Percentiles rank a stretch among this genome's conserved stretches.
phyloP scores from a whole-genome alignment of 2,329 filamentous ascomycete genomes.

The Sphaerulina vaccinii region DNA sequence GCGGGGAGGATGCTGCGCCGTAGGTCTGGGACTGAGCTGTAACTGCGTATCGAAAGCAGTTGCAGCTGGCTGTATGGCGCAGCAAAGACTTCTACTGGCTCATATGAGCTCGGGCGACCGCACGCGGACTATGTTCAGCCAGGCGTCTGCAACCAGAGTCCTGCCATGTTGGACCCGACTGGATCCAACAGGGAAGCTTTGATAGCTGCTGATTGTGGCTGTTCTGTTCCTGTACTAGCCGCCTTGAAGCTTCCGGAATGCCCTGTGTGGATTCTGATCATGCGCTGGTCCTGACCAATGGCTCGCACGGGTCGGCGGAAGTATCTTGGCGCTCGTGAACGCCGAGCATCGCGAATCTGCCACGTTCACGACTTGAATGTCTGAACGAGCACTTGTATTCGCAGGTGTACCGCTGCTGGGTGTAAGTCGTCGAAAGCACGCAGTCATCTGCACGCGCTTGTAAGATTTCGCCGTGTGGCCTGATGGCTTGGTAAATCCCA shows the following conservation, averaged over 20 bases:
- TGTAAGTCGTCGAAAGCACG: not conserved
- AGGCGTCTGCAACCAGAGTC: conserved; percentile 10
- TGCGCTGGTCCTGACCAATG: conserved; percentile 15
- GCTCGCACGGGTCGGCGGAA: not conserved
- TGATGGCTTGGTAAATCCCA: not conserved
- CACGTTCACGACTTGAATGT: not conserved
- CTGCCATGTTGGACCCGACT: conserved; percentile 1
- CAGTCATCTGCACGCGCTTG: not conserved
- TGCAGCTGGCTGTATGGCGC: conserved; percentile 6
- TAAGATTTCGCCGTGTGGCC: not conserved
- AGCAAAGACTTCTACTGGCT: conserved; percentile 1
- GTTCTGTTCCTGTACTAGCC: conserved; percentile 6
- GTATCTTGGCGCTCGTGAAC: conserved; percentile 2
- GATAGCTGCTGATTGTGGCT: conserved; percentile 9
- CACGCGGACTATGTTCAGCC: conserved; percentile 2
- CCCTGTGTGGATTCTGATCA: not conserved
- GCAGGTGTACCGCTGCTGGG: not conserved
- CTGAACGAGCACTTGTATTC: not conserved
- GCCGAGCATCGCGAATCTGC: conserved; percentile 9
- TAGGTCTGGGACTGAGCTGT: conserved; percentile 6
- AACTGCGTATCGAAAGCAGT: conserved; percentile 1
- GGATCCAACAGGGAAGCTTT: conserved; percentile 10
- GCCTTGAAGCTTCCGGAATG: not conserved
- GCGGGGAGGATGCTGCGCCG: conserved; percentile 2
- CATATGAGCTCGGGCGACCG: conserved; percentile 17